Conservation (phyloP, 495 filamentous ascomycete species). For the Daldinia caldariorum region DNA sequence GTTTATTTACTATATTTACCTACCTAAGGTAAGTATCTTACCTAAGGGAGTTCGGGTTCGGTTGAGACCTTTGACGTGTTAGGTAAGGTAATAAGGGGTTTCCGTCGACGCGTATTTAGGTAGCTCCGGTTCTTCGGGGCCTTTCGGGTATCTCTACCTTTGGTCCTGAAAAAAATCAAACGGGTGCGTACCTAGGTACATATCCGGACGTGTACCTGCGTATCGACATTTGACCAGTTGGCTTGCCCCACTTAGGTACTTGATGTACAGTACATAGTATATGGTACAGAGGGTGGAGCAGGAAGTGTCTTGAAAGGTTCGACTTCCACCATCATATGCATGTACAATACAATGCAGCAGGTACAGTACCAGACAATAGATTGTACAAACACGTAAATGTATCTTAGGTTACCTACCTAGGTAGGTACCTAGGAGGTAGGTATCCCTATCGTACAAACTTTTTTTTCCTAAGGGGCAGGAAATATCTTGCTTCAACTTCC, state of each 20-base stretch:
- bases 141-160: constrained; percentile 1
- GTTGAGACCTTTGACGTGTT: not conserved
- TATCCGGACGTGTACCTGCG: constrained; percentile 21
- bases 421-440: too few species aligned
- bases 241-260: constrained; percentile 26
- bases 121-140: not conserved
- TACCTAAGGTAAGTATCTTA: not conserved
- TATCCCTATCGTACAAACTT: constrained; percentile 31
- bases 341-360: constrained; percentile 18
- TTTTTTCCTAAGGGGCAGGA: constrained; percentile 10
- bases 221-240: constrained; percentile 8
- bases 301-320: not conserved
- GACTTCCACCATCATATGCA: constrained; percentile 2
- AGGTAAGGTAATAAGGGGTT: not conserved
- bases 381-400: constrained; percentile 5
- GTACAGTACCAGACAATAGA: constrained; percentile 6
- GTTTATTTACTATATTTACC: not conserved
- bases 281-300: not conserved
- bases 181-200: constrained; percentile 8
- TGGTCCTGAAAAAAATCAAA: not conserved
- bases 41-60: not conserved
- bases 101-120: not conserved
- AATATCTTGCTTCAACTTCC: constrained; percentile 24
- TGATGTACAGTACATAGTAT: constrained; percentile 11
- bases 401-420: too few species aligned